These are phyloP conservation scores for Carnegiea gigantea DNA, from an alignment of 179 eudicot species.

Conservation along the genomic window DNA sequence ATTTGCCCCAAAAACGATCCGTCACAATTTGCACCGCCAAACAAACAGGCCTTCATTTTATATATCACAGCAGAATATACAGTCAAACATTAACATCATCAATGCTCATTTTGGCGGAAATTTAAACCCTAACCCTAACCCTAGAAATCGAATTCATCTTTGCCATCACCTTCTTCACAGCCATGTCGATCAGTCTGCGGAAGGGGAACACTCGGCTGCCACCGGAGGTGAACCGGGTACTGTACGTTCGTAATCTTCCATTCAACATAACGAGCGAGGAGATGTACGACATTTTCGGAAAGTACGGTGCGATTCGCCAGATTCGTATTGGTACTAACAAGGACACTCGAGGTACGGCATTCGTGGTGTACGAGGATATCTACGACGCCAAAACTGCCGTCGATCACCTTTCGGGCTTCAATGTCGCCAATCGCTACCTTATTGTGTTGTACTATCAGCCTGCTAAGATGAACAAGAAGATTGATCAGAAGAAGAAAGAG, in stretches of 20 bases:
- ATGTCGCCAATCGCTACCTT: conserved; percentile 64
- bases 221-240: conserved; percentile 60
- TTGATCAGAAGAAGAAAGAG: conserved; percentile 64
- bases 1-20: no score
- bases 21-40: neutral
- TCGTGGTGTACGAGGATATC: conserved; percentile 70
- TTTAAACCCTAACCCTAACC: neutral
- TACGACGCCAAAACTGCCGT: conserved; percentile 75
- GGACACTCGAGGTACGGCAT: conserved; percentile 68
- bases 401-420: conserved; percentile 69
- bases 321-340: conserved; percentile 58
- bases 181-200: conserved; percentile 53
- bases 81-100: no score
- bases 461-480: conserved; percentile 67
- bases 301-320: conserved; percentile 70
- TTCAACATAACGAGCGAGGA: conserved; percentile 77
- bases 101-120: neutral
- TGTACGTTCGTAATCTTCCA: conserved; percentile 58
- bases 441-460: conserved; percentile 70
- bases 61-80: no score
- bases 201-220: conserved; percentile 63
- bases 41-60: neutral
- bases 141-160: neutral
- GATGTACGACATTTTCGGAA: conserved; percentile 78
- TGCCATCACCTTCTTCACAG: neutral